A percentile compares a stretch with the other conserved stretches of the same genome.
These are phyloP conservation scores for Cinnamomum chago DNA, from an alignment of 164 flowering plant species.

Conservation along the genomic window DNA sequence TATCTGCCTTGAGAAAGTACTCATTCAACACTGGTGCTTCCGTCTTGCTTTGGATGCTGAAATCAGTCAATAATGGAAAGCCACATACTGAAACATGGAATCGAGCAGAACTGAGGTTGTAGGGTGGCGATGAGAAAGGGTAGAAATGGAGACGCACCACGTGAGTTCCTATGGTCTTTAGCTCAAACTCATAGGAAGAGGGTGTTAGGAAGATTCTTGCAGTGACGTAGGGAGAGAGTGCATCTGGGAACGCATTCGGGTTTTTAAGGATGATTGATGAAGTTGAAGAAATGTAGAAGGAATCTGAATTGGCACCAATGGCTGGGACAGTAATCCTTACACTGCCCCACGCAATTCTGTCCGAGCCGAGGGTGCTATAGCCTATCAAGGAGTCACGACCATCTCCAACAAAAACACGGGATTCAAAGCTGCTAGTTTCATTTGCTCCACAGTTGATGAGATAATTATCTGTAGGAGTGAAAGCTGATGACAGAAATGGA, in stretches of 20 bases:
- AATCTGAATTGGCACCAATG: too few relatives aligned
- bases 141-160: conserved; percentile 11
- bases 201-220: conserved; percentile 7
- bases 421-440: not conserved
- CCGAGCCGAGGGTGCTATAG: too few relatives aligned
- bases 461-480: not conserved
- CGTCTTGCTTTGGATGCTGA: not conserved
- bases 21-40: conserved; percentile 3
- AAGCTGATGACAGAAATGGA: not conserved
- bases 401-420: not conserved
- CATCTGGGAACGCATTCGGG: not conserved
- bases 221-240: conserved; percentile 1
- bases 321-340: too few relatives aligned
- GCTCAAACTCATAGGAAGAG: conserved; percentile 4
- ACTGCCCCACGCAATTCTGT: too few relatives aligned
- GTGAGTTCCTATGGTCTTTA: conserved; percentile 2
- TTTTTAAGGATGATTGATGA: conserved; percentile 12
- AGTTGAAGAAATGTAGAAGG: not conserved
- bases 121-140: not conserved
- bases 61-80: conserved; percentile 4
- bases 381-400: too few relatives aligned
- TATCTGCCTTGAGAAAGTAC: conserved; percentile 6
- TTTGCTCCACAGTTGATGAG: conserved; percentile 4
- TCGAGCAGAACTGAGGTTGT: not conserved
- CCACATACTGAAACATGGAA: conserved; percentile 8